phyloP scores from a whole-genome alignment of 352 stramenopile species.

The Sclerospora graminicola region DNA sequence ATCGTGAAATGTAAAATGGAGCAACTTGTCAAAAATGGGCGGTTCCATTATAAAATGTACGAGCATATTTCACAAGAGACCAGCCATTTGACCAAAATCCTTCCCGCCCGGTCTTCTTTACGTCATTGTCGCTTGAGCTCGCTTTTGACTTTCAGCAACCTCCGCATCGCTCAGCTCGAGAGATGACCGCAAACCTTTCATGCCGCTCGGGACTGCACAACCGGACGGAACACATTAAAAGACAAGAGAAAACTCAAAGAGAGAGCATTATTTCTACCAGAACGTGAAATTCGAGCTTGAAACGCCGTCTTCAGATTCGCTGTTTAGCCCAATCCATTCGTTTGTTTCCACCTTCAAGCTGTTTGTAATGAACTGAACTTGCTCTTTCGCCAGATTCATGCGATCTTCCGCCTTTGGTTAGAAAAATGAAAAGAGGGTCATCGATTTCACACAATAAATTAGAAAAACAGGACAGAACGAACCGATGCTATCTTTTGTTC shows the following conservation, averaged over 20 bases:
- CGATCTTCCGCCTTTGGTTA: constrained; percentile 81
- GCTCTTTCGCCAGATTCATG: constrained; percentile 80
- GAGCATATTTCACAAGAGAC: constrained; percentile 40
- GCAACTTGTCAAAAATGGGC: constrained; percentile 2
- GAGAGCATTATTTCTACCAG: constrained; percentile 28
- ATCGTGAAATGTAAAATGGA: constrained; percentile 16
- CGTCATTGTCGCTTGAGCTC: constrained; percentile 33
- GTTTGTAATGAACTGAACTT: constrained; percentile 82
- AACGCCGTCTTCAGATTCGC: constrained; percentile 72
- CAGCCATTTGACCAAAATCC: constrained; percentile 52
- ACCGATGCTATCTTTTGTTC: too few relatives aligned
- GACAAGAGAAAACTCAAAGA: neutral
- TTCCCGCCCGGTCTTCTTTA: constrained; percentile 71
- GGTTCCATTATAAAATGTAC: constrained; percentile 4
- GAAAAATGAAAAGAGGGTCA: neutral
- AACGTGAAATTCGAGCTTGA: constrained; percentile 72
- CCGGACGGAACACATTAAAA: constrained; percentile 3
- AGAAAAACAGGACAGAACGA: constrained; percentile 2
- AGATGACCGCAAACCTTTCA: constrained; percentile 60
- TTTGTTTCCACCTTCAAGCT: constrained; percentile 81
- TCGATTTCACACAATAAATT: neutral
- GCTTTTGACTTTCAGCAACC: constrained; percentile 41
- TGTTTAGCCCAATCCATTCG: constrained; percentile 78
- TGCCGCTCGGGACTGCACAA: constrained; percentile 43
- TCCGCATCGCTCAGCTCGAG: constrained; percentile 49